phyloP scores from a whole-genome alignment of 805 yeast species.

The Candida xyloterini region DNA sequence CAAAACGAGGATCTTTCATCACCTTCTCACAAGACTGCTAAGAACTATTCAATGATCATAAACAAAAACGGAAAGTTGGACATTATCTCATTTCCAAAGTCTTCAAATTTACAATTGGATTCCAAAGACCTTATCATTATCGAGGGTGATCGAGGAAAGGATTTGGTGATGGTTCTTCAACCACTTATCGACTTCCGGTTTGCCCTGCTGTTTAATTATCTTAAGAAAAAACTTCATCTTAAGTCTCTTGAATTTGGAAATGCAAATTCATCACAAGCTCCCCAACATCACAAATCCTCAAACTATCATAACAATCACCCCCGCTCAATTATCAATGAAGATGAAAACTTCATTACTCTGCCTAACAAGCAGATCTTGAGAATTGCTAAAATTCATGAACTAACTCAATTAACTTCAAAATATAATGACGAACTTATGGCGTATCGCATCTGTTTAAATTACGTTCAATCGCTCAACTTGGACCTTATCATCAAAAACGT shows the following conservation, averaged over 20 bases:
- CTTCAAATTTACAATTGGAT: constrained; percentile 56
- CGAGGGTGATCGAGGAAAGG: constrained; percentile 85
- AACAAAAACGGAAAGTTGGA: constrained; percentile 52
- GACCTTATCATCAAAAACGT: constrained; percentile 65
- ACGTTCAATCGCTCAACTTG: constrained; percentile 37
- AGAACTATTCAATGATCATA: constrained; percentile 35
- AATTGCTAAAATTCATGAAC: constrained; percentile 72
- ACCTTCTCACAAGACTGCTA: constrained; percentile 31
- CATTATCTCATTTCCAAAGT: constrained; percentile 62
- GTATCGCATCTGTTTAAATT: constrained; percentile 56
- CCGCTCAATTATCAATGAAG: constrained; percentile 44
- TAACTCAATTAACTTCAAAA: constrained; percentile 57
- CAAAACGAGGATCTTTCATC: constrained; percentile 44
- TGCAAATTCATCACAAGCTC: constrained; percentile 16
- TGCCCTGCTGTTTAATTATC: constrained; percentile 69
- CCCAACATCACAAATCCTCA: constrained; percentile 20
- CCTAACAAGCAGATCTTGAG: constrained; percentile 77
- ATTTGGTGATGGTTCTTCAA: constrained; percentile 67
- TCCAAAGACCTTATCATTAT: constrained; percentile 68
- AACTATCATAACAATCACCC: constrained; percentile 21
- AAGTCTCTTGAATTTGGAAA: constrained; percentile 44
- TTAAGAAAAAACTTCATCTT: constrained; percentile 70
- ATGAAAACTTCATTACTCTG: constrained; percentile 60
- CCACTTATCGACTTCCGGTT: constrained; percentile 59
- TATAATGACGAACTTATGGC: constrained; percentile 72